Base-by-base conservation (phyloP, 2,329 filamentous ascomycete genomes). In the Aspergillus versicolor region DNA sequence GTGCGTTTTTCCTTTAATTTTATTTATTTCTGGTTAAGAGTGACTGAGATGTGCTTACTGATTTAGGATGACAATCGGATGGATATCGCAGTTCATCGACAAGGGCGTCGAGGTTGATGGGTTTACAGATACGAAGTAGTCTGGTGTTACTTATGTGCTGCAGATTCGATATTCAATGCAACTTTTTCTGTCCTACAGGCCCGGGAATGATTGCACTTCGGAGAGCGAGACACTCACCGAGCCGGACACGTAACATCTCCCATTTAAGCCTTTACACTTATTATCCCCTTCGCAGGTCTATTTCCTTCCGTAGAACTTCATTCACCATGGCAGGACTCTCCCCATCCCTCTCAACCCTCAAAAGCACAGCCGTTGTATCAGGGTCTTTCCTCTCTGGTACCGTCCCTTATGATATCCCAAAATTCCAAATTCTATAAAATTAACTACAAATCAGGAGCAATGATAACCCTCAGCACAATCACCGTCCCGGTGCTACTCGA, bases 21-120 rank as follows among this genome's bases (percentile, higher is more conserved):
- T 21, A 21, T 19, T 19, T 19, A 19, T 19, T 19, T 19, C 17
- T 19, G 17, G 17, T 19, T 19, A 19, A 19, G 17, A 19, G 17
- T 19, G 17, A 19, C 17, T 19, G 17, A 19, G 17, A 19, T 19
- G 17, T 21, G 42, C 15, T 27, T 24, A 49, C 12, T 56, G 51
- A 34, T 12, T 49, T 32, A 77, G 73, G 65, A 79, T 81, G 75
- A 80, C 77, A 0, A 78, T 80, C 60, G 78, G 77, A 1, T 80
- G 77, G 76, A 69, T 80, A 52, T 68, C 72, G 41, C 75, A 80
- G 58, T 77, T 72, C 53, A 63, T 80, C 7, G 64, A 67, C 15
- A 72, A 77, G 57, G 77, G 76, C 0, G 61, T 74, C 43, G 67
- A 68, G 27, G 59, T 65, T 5, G 57, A 67, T 32, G 65, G 65